Evolutionary conservation across 2,329 filamentous ascomycete genomes (phyloP).

Genomic region (Pseudocercospora fuligena): DNA sequence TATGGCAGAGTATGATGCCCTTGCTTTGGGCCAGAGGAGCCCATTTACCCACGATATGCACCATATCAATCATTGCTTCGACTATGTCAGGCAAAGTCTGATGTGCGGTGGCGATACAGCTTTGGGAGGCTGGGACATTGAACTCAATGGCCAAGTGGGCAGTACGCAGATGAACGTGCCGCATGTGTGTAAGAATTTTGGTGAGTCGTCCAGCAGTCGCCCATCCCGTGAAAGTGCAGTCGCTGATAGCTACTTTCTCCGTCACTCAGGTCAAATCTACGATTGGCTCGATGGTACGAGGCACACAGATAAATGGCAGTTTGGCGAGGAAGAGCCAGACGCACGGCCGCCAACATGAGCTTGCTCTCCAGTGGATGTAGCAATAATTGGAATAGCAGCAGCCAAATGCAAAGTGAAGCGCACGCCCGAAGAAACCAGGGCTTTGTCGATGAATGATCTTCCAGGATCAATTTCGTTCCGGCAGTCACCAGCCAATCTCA

Average conservation of each 20-base stretch:
- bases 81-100: neutral
- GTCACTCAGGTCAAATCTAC: neutral
- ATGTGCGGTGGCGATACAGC: conserved; percentile 5
- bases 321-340: neutral
- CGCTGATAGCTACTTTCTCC: too few species aligned
- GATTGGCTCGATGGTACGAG: conserved; percentile 6
- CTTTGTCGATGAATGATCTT: too few species aligned
- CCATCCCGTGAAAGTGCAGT: too few species aligned
- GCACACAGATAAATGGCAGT: conserved; percentile 3
- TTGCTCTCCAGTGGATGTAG: neutral
- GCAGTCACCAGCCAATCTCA: too few species aligned
- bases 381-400: too few species aligned
- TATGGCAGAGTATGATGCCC: conserved; percentile 2
- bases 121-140: conserved; percentile 3
- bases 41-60: conserved; percentile 1
- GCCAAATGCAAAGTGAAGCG: too few species aligned
- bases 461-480: too few species aligned
- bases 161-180: conserved; percentile 2
- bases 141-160: conserved; percentile 1
- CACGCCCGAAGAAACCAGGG: too few species aligned
- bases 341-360: neutral
- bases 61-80: conserved; percentile 7
- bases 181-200: conserved; percentile 4
- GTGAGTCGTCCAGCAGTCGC: too few species aligned
- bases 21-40: neutral